Base-by-base conservation (phyloP, 805 yeast genomes). In the Dipodascopsis tothii region DNA sequence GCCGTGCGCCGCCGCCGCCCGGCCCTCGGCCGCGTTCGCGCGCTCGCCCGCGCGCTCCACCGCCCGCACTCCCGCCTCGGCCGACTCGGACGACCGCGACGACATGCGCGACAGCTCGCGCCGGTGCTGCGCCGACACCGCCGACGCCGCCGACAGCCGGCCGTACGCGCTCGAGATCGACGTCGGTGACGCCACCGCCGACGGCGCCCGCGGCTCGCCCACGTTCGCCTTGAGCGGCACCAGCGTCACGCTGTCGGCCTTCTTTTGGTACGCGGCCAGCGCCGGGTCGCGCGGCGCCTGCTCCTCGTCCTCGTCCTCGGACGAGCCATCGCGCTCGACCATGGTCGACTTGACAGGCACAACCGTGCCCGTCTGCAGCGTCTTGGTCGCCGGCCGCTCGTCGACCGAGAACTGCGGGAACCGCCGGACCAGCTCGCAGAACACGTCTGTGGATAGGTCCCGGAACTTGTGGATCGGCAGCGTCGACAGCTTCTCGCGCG, bases 401-500 rank as follows among this genome's bases (percentile, higher is more conserved):
- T 22, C 9, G 6, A 17, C 21, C 38, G 20, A 20, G 38, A 35
- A 25, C 23, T 18, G 30, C 40, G 80, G 76, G 21, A 72, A 70
- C 55, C 95, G 69, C 57, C 95, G 75, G 57, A 82, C 86, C 40
- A 87, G 84, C 63, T 92, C 98, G 61, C 69, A 84, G 35, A 83
- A 69, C 35, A 92, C 87, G 61, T 92, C 99, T 45, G 83, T 80
- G 17, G 86, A 94, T 60, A 92, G 74, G 61, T 90, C 98, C 55
- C 81, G 80, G 66, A 92, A 92, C 48, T 97, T 67, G 2, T 80
- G 62, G 39, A 80, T 78, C 1, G 95, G 92, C 46, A 92, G 73
- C 39, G 84, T 78, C 3, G 96, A 81, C 54, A 92, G 72, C 65
- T 88, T 90, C 62, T 84, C 84, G 56, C 99, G 74, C 1, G 98